Evolutionary conservation across 306 rosid genomes (phyloP), one percentile per base, ranked within the genome.

Genomic region (Hippophae tibetana): DNA sequence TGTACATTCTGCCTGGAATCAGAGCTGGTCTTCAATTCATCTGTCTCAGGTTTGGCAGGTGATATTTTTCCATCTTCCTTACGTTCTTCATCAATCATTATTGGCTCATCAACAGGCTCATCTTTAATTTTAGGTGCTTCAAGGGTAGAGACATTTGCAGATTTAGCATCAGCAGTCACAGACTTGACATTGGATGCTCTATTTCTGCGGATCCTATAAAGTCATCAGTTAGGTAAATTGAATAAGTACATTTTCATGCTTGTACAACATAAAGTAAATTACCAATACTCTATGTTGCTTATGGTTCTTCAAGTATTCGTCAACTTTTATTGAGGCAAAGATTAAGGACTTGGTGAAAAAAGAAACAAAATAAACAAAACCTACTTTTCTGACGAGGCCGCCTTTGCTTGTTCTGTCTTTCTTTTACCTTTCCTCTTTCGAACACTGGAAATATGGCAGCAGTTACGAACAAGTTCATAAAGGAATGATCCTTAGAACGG

Each of bases 391-490:
- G 61, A 46, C 52, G 80, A 54, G 48, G 58, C 40, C 31, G 23
- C 52, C 10, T 76, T 72, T 43, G 13, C 52, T 51, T 62, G 64
- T 42, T 75, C 73, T 8, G 70, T 31, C 47, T 66, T 47, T 0
- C 70, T 14, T 46, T 64, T 72, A 50, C 64, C 54, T 43, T 68
- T 62, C 8, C 45, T 55, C 60, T 68, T 70, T 23, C 42, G 69
- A 58, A 80, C 78, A 65, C 69, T 68, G 52, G 59, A 61, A 41
- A 72, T 58, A 42, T 60, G 62, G 66, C 66, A 69, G 51, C 57
- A 47, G 1, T 44, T 31, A 31, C 8, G 13, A 10, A 27, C 63
- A 42, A 68, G 14, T 49, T 49, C 18, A 0, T 31, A 31, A 4
- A 31, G 3, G 7, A 13, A 50, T 13, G 5, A 25, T 50, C 25